Evolutionary conservation across 345 rosid species (phyloP).

Genomic region (Arabidopsis thaliana): DNA sequence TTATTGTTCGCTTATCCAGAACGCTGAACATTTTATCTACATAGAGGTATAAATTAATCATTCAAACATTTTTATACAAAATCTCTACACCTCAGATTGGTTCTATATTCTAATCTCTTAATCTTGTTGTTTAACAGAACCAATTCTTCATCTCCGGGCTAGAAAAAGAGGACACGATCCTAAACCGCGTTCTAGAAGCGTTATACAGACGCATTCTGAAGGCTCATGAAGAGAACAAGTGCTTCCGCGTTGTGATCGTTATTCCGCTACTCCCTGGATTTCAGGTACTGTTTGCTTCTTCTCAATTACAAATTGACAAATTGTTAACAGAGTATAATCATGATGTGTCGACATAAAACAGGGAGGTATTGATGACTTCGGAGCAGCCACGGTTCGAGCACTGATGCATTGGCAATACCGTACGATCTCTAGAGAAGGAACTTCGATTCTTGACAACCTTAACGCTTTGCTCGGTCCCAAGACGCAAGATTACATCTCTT

Average conservation of each 20-base stretch:
- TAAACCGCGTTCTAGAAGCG: constrained; percentile 78
- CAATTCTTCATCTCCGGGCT: constrained; percentile 95
- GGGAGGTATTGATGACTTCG: constrained; percentile 91
- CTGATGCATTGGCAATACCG: constrained; percentile 96
- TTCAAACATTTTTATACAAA: constrained; percentile 9
- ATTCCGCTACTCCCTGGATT: constrained; percentile 93
- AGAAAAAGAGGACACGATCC: constrained; percentile 71
- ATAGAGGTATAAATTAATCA: constrained; percentile 66
- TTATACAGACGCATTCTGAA: constrained; percentile 69
- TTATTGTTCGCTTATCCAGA: constrained; percentile 76
- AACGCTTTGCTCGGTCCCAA: constrained; percentile 61
- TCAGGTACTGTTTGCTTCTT: constrained; percentile 57
- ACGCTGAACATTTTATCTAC: constrained; percentile 84
- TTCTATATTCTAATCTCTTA: background rate
- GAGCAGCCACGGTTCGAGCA: constrained; percentile 97
- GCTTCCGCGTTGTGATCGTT: constrained; percentile 77
- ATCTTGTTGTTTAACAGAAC: constrained; percentile 58
- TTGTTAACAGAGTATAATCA: background rate
- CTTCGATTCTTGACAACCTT: constrained; percentile 76
- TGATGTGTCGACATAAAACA: constrained; percentile 28
- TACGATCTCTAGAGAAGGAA: constrained; percentile 72
- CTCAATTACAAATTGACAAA: background rate
- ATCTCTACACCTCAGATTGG: background rate
- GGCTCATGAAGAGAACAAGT: constrained; percentile 72
- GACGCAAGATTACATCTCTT: constrained; percentile 76